phyloP scores from a whole-genome alignment of 2,329 filamentous ascomycete genomes.

The Hymenoscyphus occultus region DNA sequence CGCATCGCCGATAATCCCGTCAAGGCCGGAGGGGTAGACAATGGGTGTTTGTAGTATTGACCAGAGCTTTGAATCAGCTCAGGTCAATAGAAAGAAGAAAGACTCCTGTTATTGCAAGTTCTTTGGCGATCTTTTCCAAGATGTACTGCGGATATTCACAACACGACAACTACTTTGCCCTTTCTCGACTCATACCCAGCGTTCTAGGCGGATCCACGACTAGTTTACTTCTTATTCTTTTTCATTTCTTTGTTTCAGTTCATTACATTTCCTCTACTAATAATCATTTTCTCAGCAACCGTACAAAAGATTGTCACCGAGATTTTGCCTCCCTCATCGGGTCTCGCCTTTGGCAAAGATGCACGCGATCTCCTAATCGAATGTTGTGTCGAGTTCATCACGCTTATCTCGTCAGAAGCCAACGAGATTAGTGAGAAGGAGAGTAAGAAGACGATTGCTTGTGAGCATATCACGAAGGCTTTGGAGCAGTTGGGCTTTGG shows the following conservation, averaged over 20 bases:
- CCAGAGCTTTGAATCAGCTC: no score
- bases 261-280: background rate
- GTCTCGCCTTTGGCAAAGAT: slow-evolving; percentile 89
- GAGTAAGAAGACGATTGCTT: slow-evolving; percentile 98
- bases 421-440: slow-evolving; percentile 99
- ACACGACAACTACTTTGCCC: no score
- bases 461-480: slow-evolving; percentile 95
- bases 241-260: background rate
- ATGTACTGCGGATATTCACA: no score
- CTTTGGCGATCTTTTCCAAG: no score
- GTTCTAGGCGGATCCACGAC: no score
- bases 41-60: no score
- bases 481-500: slow-evolving; percentile 88
- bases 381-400: slow-evolving; percentile 99
- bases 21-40: no score
- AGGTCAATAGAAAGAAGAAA: no score
- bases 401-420: slow-evolving; percentile 94
- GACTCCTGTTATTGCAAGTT: no score
- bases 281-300: slow-evolving; percentile 46
- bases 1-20: no score
- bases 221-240: background rate
- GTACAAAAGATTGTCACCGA: slow-evolving; percentile 89
- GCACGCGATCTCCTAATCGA: slow-evolving; percentile 94
- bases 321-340: slow-evolving; percentile 74
- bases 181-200: no score